Evolutionary conservation across 306 rosid genomes (phyloP), one percentile per base, ranked within the genome.

Genomic region (Cajanus cajan): DNA sequence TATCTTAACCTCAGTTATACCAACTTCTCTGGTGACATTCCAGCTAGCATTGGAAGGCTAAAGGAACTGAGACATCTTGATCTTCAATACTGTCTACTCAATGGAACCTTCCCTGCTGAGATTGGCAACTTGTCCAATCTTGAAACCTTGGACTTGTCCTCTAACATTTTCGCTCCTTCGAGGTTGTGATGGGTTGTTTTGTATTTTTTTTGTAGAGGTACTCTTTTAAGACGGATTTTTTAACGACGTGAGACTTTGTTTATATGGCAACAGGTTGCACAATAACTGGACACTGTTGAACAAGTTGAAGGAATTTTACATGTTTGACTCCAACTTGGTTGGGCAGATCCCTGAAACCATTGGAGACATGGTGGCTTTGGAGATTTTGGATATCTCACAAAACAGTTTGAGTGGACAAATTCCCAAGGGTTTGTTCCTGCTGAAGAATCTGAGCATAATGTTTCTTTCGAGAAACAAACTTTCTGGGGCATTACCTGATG

Each of bases 121-220:
- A 91, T 87, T 11, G 93, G 92, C 6, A 41, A 80, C 65, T 87
- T 93, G 85, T 79, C 82, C 47, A 91, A 89, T 67, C 92, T 93
- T 48, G 85, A 88, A 57, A 2, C 4, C 1, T 76, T 93, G 68
- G 7, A 34, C 4, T 58, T 88, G 72, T 76, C 89, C 7, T n/a
- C n/a, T 3, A 84, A 77, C 66, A 0, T 45, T 1, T 74, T 91
- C n/a, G 25, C 14, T 41, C 82, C 90, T 8, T 72, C 86, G 6
- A 52, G 13, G 25, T 28, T 28, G 31, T 28, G 2, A 28, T 28
- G 31, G 3, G 31, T 28, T 28, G 31, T 28, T 28, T 28, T 28
- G 31, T 28, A 28, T 28, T 28, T 28, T 1, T 28, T 28, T 28
- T 28, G 31, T 3, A 28, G 31, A 28, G 31, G 3, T 28, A 28